Conservation (phyloP, 2,329 filamentous ascomycete genomes). For the Fusarium sp. region DNA sequence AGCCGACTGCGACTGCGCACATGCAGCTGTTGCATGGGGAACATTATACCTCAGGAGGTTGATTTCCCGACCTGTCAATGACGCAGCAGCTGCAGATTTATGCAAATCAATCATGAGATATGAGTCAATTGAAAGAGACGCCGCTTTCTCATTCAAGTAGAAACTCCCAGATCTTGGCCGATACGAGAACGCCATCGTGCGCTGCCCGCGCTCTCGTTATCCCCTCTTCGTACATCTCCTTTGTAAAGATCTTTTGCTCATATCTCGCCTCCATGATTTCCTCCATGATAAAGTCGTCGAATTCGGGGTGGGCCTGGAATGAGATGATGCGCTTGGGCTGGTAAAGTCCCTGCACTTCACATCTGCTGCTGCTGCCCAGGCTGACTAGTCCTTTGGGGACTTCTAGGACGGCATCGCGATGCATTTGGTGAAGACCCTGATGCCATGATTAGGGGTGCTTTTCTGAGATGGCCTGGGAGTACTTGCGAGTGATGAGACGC, state of each 20-base stretch:
- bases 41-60: no score
- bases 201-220: slow-evolving; percentile 39
- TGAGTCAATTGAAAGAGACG: not conserved
- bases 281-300: slow-evolving; percentile 50
- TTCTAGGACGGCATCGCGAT: slow-evolving; percentile 53
- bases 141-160: slow-evolving; percentile 6
- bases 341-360: slow-evolving; percentile 54
- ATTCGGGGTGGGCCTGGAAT: slow-evolving; percentile 57
- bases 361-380: slow-evolving; percentile 51
- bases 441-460: not conserved
- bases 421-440: slow-evolving; percentile 54
- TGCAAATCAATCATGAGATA: not conserved
- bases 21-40: not conserved
- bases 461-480: fast-evolving
- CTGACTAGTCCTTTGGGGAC: slow-evolving; percentile 50
- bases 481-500: slow-evolving; percentile 41
- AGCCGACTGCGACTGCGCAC: not conserved
- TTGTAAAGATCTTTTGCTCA: slow-evolving; percentile 41
- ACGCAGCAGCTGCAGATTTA: no score
- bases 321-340: slow-evolving; percentile 48
- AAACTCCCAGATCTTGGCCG: slow-evolving; percentile 44
- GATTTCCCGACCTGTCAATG: no score
- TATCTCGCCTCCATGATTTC: slow-evolving; percentile 44
- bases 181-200: slow-evolving; percentile 45
- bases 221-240: slow-evolving; percentile 42